Conservation (phyloP, 345 rosid species). For the Aquilaria sinensis region DNA sequence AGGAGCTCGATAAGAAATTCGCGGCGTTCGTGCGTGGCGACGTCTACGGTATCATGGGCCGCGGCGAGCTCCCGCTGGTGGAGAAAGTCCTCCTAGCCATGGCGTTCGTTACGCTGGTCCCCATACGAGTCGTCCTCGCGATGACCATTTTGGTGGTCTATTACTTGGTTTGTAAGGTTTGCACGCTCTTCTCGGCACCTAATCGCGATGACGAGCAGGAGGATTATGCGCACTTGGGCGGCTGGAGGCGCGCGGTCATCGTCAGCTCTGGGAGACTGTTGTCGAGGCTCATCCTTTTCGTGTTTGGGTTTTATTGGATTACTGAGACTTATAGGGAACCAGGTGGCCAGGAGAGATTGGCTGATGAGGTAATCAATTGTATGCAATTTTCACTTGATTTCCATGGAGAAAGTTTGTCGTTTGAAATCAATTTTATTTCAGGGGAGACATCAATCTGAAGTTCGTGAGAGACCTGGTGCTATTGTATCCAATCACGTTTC, state of each 20-base stretch:
- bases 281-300: conserved; percentile 65
- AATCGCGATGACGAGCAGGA: conserved; percentile 77
- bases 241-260: conserved; percentile 80
- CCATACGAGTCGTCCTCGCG: conserved; percentile 54
- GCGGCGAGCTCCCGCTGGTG: conserved; percentile 58
- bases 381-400: background rate
- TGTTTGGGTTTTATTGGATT: conserved; percentile 95
- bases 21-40: conserved; percentile 83
- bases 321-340: conserved; percentile 36
- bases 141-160: conserved; percentile 49
- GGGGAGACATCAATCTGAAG: conserved; percentile 32
- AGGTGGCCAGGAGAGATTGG: conserved; percentile 7
- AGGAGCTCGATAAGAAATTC: conserved; percentile 82
- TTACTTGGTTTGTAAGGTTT: conserved; percentile 76
- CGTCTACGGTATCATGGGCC: conserved; percentile 84
- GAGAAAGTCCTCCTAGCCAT: conserved; percentile 60
- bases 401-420: conserved; percentile 8
- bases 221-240: conserved; percentile 88
- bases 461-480: conserved; percentile 70
- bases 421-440: background rate
- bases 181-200: conserved; percentile 71
- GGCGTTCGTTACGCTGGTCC: conserved; percentile 66
- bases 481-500: conserved; percentile 89
- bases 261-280: conserved; percentile 63
- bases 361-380: conserved; percentile 26